Evolutionary conservation across 1,139 yeast species (phyloP).

Genomic region (Geotrichum cucujoidarum): DNA sequence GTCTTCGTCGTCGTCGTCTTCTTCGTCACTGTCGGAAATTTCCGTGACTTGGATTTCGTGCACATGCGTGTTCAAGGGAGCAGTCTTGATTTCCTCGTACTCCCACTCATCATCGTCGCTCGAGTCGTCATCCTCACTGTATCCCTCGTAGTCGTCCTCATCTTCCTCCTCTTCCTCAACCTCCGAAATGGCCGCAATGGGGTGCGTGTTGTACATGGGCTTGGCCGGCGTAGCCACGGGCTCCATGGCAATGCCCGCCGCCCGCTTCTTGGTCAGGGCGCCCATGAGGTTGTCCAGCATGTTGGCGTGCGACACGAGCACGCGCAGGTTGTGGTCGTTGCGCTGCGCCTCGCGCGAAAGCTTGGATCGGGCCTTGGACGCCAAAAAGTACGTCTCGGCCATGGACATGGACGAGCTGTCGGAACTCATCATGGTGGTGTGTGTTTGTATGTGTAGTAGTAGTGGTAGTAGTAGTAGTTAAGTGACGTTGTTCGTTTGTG

Average conservation of each 20-base stretch:
- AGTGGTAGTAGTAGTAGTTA: neutral
- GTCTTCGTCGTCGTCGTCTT: constrained; percentile 6
- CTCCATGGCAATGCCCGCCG: neutral
- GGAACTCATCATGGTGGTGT: constrained; percentile 3
- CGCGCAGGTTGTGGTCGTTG: constrained; percentile 55
- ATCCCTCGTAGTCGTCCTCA: constrained; percentile 21
- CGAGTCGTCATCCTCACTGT: constrained; percentile 14
- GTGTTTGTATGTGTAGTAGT: neutral
- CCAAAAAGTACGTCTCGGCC: constrained; percentile 60
- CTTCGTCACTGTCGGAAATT: constrained; percentile 4
- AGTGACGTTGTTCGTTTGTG: too few species aligned
- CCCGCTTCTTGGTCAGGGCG: constrained; percentile 21
- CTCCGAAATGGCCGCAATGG: constrained; percentile 11
- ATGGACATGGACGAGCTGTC: constrained; percentile 33
- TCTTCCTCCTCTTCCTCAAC: constrained; percentile 18
- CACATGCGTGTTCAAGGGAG: neutral
- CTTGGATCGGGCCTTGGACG: constrained; percentile 63
- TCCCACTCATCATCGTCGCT: constrained; percentile 19
- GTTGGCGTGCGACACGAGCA: constrained; percentile 70
- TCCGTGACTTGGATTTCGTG: constrained; percentile 8
- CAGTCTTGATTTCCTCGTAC: neutral
- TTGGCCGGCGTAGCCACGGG: neutral
- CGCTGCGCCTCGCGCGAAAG: constrained; percentile 62
- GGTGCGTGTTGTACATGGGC: too few species aligned
- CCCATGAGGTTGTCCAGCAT: constrained; percentile 67